Base-by-base conservation (phyloP, 2,329 filamentous ascomycete genomes). In the Hypoxylon sp. region DNA sequence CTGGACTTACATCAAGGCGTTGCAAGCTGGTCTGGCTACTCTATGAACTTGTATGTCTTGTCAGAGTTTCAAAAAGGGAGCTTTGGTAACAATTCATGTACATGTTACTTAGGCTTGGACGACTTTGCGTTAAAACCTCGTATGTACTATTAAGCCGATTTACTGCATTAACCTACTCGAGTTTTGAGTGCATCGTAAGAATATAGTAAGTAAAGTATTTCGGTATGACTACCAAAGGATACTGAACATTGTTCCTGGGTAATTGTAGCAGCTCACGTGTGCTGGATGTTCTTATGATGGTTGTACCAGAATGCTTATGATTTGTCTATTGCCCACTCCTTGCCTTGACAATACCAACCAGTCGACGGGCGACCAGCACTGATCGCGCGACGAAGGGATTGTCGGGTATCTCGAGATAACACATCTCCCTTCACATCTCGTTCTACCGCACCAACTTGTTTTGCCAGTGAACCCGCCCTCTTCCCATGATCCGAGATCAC, bases 1-100 rank as follows among this genome's bases (percentile, higher is more conserved):
- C 26, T 56, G 41, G 52, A 66, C 60, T 32, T 70, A 70, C 26
- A 53, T 65, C 41, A 66, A 70, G 61, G 68, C 68, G n/a, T 20
- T 70, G 3, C 68, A 70, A 22, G 32, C 47, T 19, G 68, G 68
- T 7, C 15, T 70, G 26, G 61, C 60, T 37, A 70, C 65, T 17
- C 47, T 70, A 10, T 68, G 56, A 62, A 51, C 30, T 19, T 4
- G 3, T 13, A 22, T 15, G 7, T 4, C 20, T 15, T 20, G 22
- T 20, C 13, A 19, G 13, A 8, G 30, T n/a, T 15, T n/a, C 2
- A 13, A 8, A 11, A 28, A 6, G 24, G 11, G 39, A 2, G 19
- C 10, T 24, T 22, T 5, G n/a, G 37, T 50, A 49, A 13, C 28
- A 26, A 20, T 63, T 61, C 44, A 19, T 65, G 56, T 66, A 64